Conservation (phyloP, 805 yeast genomes). For the Yueomyces sp. region DNA sequence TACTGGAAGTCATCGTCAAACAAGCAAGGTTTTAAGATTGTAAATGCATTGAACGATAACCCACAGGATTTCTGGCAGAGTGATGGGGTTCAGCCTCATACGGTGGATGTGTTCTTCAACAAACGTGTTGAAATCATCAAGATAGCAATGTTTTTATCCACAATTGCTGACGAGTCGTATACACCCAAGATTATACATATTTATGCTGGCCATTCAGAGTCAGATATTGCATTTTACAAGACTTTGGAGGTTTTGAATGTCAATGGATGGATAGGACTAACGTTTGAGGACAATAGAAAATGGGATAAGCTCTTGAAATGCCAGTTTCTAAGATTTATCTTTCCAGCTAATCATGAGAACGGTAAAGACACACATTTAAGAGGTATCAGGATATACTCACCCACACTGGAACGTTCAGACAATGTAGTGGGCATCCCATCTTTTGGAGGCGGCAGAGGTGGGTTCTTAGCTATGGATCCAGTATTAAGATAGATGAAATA, state of each 20-base stretch:
- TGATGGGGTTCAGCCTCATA: slow-evolving; percentile 86
- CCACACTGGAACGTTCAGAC: background rate
- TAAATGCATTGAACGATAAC: slow-evolving; percentile 59
- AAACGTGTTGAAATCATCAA: slow-evolving; percentile 59
- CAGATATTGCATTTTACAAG: slow-evolving; percentile 18
- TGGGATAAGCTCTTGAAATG: slow-evolving; percentile 15
- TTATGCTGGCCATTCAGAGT: slow-evolving; percentile 20
- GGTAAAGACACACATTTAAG: slow-evolving; percentile 93
- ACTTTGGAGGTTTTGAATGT: slow-evolving; percentile 14
- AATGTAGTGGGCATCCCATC: too few relatives aligned
- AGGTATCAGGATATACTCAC: slow-evolving; percentile 35
- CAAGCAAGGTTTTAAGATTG: slow-evolving; percentile 61
- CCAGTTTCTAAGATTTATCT: slow-evolving; percentile 17
- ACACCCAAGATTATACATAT: slow-evolving; percentile 44
- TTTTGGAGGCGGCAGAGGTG: too few relatives aligned
- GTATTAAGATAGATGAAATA: too few relatives aligned
- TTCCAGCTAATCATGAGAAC: slow-evolving; percentile 62
- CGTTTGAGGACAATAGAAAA: slow-evolving; percentile 14
- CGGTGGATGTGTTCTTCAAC: slow-evolving; percentile 63
- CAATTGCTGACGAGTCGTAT: slow-evolving; percentile 72
- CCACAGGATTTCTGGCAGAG: slow-evolving; percentile 84
- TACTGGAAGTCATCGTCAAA: slow-evolving; percentile 71
- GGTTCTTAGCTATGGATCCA: too few relatives aligned
- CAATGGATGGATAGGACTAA: slow-evolving; percentile 21
- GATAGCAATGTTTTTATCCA: slow-evolving; percentile 60